Evolutionary conservation across 129 eudicot genomes (phyloP), one percentile per base, ranked within the genome.

Genomic region (Tanacetum coccineum): DNA sequence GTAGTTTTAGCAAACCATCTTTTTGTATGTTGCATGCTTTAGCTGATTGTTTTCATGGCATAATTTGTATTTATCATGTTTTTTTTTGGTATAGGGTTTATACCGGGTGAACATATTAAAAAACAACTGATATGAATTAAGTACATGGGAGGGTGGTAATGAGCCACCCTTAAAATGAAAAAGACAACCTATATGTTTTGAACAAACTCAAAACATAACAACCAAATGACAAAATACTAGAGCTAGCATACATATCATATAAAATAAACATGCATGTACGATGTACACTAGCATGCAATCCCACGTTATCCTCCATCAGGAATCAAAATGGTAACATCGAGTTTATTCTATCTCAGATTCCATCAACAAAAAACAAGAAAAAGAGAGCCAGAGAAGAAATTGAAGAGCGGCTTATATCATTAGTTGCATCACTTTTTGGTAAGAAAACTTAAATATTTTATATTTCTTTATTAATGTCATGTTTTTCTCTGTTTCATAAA

Each of bases 361-460:
- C 95, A 44, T 39, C 79, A 59, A 83, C 81, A 83, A 93, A 93
- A 85, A 81, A 89, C 81, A 93, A 89, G 93, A 89, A 83, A 76
- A 84, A 77, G 69, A 70, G 83, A 69, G 80, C 77, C 25, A 85
- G 82, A 67, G 99, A 93, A 83, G 99, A 93, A 70, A 32, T 93
- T 72, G 99, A 93, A 62, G 99, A 93, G 74, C 96, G 99, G 5
- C 91, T 93, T 69, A 70, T 93, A 76, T 93, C 99, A n/a, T 74
- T 93, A 17, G 80, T 93, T 51, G 90, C 99, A 22, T 93, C 99
- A 58, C 78, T 93, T 74, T 89, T 93, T 86, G 99, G 99, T 93
- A 86, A 89, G 86, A 58, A 80, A 67, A 66, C 62, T 63, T 52
- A 20, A 51, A 68, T 45, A 66, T 54, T 54, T 9, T 70, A 26